Evolutionary conservation across 495 filamentous ascomycete species (phyloP).

Genomic region (Tetracladium setigerum): DNA sequence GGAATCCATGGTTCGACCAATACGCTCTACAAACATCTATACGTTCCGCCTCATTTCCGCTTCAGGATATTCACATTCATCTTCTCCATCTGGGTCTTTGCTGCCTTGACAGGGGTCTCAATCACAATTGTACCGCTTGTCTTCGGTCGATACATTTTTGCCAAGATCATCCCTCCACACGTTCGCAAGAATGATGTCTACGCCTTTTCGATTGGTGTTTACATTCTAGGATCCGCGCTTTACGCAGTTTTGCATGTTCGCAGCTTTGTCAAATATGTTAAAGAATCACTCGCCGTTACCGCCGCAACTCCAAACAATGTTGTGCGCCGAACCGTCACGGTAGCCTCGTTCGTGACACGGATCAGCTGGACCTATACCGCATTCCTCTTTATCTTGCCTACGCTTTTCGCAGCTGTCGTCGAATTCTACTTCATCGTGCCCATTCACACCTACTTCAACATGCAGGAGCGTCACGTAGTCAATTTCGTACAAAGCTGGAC

Average conservation of each 20-base stretch:
- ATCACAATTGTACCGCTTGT: constrained; percentile 79
- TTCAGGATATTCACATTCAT: constrained; percentile 78
- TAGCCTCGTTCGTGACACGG: constrained; percentile 13
- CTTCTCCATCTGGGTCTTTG: constrained; percentile 86
- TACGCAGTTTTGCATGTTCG: constrained; percentile 50
- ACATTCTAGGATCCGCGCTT: constrained; percentile 57
- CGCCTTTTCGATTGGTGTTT: constrained; percentile 84
- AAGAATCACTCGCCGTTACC: constrained; percentile 16
- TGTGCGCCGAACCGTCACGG: constrained; percentile 8
- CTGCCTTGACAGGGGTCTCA: constrained; percentile 82
- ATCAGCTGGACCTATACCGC: constrained; percentile 66
- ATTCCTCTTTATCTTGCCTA: constrained; percentile 69
- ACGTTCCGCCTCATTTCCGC: constrained; percentile 82
- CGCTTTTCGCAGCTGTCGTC: constrained; percentile 71
- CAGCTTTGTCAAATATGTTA: constrained; percentile 32
- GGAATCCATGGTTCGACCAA: constrained; percentile 55
- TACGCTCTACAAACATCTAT: constrained; percentile 70
- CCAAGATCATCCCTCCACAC: constrained; percentile 53
- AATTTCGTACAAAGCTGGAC: constrained; percentile 93
- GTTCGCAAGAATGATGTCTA: constrained; percentile 89
- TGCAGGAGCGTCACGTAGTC: constrained; percentile 58
- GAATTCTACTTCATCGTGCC: constrained; percentile 89
- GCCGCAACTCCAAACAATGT: constrained; percentile 23
- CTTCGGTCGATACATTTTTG: constrained; percentile 72
- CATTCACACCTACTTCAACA: constrained; percentile 66